A percentile compares a stretch with the other conserved stretches of the same genome.
These are phyloP conservation scores for Spongispora temasekensis DNA, from an alignment of 1,284 basidiomycete genomes.

Conservation along the genomic window DNA sequence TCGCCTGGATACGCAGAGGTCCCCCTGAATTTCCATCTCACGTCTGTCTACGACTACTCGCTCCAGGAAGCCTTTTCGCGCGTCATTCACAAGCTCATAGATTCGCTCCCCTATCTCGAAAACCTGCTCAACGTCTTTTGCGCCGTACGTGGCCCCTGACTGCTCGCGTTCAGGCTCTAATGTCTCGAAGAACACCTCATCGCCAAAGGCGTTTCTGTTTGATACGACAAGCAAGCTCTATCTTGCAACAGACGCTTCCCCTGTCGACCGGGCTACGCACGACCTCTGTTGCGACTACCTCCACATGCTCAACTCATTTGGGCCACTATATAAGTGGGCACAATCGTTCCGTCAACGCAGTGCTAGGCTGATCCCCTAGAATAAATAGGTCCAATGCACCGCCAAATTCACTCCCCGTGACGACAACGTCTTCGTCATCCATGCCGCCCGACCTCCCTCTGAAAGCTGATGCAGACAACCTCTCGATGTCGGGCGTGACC, in stretches of 20 bases:
- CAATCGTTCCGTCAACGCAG: not conserved
- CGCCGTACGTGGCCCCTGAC: slow-evolving; percentile 49
- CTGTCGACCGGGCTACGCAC: slow-evolving; percentile 87
- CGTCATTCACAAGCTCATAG: slow-evolving; percentile 73
- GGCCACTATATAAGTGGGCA: slow-evolving; percentile 77
- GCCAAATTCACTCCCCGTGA: slow-evolving; percentile 1
- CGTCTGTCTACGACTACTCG: slow-evolving; percentile 88
- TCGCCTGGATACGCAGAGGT: slow-evolving; percentile 69
- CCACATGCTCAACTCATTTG: slow-evolving; percentile 84
- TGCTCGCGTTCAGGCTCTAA: not conserved
- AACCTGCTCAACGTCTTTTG: slow-evolving; percentile 82
- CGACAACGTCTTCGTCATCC: not conserved
- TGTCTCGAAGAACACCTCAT: slow-evolving; percentile 72
- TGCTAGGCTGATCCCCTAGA: not conserved
- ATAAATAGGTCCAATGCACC: slow-evolving; percentile 42
- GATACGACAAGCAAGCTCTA: slow-evolving; percentile 87
- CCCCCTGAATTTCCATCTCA: slow-evolving; percentile 80
- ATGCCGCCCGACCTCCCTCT: not conserved
- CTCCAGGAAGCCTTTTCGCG: slow-evolving; percentile 87
- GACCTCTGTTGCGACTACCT: slow-evolving; percentile 92
- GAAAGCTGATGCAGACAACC: slow-evolving; percentile 8
- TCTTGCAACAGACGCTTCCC: slow-evolving; percentile 90
- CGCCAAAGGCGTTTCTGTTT: slow-evolving; percentile 92
- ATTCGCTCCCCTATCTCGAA: slow-evolving; percentile 73
- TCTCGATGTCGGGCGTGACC: not conserved